Evolutionary conservation across 352 stramenopile genomes (phyloP).

Genomic region (Peronospora destructor): DNA sequence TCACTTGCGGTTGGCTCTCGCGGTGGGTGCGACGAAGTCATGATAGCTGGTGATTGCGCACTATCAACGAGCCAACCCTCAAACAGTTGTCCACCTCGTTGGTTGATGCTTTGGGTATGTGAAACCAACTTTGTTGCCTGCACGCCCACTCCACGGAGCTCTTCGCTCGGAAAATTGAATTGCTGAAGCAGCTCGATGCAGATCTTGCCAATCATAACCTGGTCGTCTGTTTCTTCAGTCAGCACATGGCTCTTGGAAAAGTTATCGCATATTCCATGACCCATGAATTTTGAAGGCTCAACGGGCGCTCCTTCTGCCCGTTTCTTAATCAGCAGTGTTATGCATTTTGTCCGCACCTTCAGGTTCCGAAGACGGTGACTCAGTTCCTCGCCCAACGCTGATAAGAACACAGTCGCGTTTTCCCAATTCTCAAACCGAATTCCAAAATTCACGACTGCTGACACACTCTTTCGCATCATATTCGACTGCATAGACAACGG

Average conservation of each 20-base stretch:
- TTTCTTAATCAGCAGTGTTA: slow-evolving; percentile 86
- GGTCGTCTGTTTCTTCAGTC: slow-evolving; percentile 47
- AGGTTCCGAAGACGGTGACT: slow-evolving; percentile 49
- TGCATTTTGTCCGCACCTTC: slow-evolving; percentile 45
- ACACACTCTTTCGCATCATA: slow-evolving; percentile 83
- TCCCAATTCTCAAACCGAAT: slow-evolving; percentile 82
- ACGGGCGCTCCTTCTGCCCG: slow-evolving; percentile 52
- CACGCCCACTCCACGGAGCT: slow-evolving; percentile 68
- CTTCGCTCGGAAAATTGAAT: slow-evolving; percentile 48
- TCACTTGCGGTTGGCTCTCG: background rate
- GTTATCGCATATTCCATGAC: slow-evolving; percentile 80
- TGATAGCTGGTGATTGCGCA: slow-evolving; percentile 2
- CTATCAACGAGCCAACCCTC: slow-evolving; percentile 46
- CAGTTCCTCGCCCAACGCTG: slow-evolving; percentile 71
- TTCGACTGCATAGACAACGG: slow-evolving; percentile 62
- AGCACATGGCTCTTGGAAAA: slow-evolving; percentile 73
- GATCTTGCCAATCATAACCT: slow-evolving; percentile 37
- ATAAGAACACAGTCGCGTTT: slow-evolving; percentile 77
- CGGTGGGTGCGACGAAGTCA: background rate
- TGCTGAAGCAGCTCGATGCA: slow-evolving; percentile 58
- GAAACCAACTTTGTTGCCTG: slow-evolving; percentile 68
- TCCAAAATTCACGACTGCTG: slow-evolving; percentile 89
- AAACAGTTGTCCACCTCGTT: slow-evolving; percentile 39
- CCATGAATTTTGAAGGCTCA: slow-evolving; percentile 84
- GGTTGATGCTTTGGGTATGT: slow-evolving; percentile 8